Evolutionary conservation across 805 yeast genomes (phyloP).

Genomic region (Maudiozyma bulderi): DNA sequence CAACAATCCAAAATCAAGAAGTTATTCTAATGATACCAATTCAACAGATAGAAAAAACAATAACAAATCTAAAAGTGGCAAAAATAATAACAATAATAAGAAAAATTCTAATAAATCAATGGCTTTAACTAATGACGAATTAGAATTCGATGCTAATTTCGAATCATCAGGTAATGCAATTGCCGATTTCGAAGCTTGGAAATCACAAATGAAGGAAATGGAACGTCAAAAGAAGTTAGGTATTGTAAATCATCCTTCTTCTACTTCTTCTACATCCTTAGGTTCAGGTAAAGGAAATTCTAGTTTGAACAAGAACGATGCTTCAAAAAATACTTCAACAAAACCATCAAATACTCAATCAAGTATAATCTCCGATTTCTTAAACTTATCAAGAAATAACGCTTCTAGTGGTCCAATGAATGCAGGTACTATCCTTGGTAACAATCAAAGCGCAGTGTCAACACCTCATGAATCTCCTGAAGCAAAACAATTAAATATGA

Average conservation of each 20-base stretch:
- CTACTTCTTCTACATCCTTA: not conserved
- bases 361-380: constrained; percentile 26
- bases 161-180: constrained; percentile 29
- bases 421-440: not conserved
- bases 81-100: not conserved
- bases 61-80: constrained; percentile 5
- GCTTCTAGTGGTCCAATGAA: not conserved
- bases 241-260: not conserved
- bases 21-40: constrained; percentile 6
- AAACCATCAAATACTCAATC: constrained; percentile 6
- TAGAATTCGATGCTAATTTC: constrained; percentile 27
- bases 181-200: constrained; percentile 35
- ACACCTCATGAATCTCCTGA: too few species aligned
- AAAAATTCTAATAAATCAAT: not conserved
- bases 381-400: constrained; percentile 10
- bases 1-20: constrained; percentile 9
- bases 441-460: not conserved
- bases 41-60: constrained; percentile 9
- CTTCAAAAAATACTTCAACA: not conserved
- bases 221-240: constrained; percentile 26
- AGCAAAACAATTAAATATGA: not conserved
- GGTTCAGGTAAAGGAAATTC: not conserved
- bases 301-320: not conserved
- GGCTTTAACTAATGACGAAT: constrained; percentile 12
- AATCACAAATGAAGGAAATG: constrained; percentile 30